Conservation (phyloP, 2,329 filamentous ascomycete species). For the Cladophialophora bantiana region DNA sequence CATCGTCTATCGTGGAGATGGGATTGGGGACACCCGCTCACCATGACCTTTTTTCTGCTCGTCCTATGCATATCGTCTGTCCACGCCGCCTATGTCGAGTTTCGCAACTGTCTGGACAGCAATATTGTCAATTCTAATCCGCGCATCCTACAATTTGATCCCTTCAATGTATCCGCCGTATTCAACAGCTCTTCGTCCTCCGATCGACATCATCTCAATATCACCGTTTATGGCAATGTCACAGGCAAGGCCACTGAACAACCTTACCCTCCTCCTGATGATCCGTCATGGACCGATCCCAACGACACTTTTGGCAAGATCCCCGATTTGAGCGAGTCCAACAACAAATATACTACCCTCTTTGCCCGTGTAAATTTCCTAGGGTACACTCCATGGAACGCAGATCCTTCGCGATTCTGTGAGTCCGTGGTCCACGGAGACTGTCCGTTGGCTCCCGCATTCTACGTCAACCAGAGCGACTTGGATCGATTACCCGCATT, state of each 20-base stretch:
- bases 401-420: conserved; percentile 70
- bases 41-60: conserved; percentile 14
- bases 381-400: conserved; percentile 73
- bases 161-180: conserved; percentile 73
- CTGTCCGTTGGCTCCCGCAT: conserved; percentile 80
- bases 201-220: conserved; percentile 69
- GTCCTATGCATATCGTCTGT: conserved; percentile 11
- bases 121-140: conserved; percentile 66
- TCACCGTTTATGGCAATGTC: conserved; percentile 91
- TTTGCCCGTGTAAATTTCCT: conserved; percentile 75
- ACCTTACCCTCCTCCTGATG: conserved; percentile 66
- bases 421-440: conserved; percentile 59
- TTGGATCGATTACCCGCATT: conserved; percentile 70
- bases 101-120: conserved; percentile 79
- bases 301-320: conserved; percentile 78
- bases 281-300: conserved; percentile 68
- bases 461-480: conserved; percentile 64
- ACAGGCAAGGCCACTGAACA: conserved; percentile 70
- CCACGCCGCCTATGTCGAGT: conserved; percentile 72
- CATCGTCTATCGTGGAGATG: neutral
- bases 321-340: conserved; percentile 63
- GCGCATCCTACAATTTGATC: conserved; percentile 77
- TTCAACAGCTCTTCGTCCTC: conserved; percentile 66
- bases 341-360: conserved; percentile 74
- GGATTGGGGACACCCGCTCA: neutral